A percentile compares a stretch with the other conserved stretches of the same genome.
Evolutionary conservation across 2,329 filamentous ascomycete species (phyloP).

Genomic region (Colletotrichum karsti): DNA sequence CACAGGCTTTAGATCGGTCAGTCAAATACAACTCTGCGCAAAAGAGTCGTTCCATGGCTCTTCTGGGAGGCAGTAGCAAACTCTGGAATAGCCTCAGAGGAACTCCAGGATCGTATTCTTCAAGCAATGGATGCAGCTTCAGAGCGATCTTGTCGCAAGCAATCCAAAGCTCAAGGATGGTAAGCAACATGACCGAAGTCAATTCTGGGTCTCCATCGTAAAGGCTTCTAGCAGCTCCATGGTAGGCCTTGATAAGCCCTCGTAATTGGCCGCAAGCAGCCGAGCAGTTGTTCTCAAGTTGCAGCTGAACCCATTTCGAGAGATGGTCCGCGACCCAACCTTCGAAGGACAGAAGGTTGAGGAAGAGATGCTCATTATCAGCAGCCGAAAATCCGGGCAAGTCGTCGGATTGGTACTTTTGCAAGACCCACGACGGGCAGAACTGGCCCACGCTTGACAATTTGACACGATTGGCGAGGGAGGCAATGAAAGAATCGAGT

Average conservation of each 20-base stretch:
- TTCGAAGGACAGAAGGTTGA: conserved; percentile 48
- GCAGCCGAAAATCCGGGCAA: too few species aligned
- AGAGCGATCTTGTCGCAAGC: conserved; percentile 61
- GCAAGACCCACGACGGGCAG: not conserved
- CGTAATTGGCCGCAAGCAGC: conserved; percentile 39
- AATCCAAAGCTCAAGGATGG: conserved; percentile 66
- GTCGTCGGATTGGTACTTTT: not conserved
- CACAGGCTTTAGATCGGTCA: too few species aligned
- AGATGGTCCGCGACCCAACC: too few species aligned
- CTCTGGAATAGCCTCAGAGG: conserved; percentile 46
- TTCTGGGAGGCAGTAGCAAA: conserved; percentile 51
- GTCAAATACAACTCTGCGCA: too few species aligned
- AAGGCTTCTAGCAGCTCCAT: conserved; percentile 26
- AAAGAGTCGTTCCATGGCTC: conserved; percentile 55
- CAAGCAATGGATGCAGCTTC: conserved; percentile 47
- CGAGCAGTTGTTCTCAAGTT: not conserved
- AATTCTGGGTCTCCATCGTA: conserved; percentile 54
- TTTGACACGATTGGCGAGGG: not conserved
- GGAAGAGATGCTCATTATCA: not conserved
- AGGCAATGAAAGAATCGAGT: not conserved
- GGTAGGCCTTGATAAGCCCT: conserved; percentile 43
- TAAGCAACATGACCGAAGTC: conserved; percentile 64
- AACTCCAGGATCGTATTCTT: conserved; percentile 56
- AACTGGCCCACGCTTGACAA: not conserved
- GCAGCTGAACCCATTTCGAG: conserved; percentile 46